Conservation (phyloP, 2,329 filamentous ascomycete species). For the Septoria linicola region DNA sequence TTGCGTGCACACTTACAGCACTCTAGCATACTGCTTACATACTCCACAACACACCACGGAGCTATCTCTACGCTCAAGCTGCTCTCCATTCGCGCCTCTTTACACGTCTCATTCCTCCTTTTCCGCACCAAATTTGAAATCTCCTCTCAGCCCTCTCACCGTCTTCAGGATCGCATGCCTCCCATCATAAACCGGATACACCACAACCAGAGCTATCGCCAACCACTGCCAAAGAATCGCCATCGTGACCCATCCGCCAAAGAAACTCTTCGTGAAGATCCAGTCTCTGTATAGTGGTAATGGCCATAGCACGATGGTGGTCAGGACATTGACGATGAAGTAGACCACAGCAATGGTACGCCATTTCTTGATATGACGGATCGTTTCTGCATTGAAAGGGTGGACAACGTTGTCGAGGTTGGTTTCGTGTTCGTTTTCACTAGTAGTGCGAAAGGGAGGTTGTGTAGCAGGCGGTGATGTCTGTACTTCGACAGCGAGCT, state of each 20-base stretch:
- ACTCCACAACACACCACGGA: too few relatives aligned
- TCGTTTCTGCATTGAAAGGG: conserved; percentile 42
- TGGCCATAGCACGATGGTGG: conserved; percentile 52
- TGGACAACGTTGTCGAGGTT: conserved; percentile 41
- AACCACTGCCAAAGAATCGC: conserved; percentile 52
- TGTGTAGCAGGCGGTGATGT: not conserved
- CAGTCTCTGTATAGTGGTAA: conserved; percentile 53
- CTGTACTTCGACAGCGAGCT: not conserved
- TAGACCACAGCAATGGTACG: conserved; percentile 40
- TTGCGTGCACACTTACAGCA: too few relatives aligned
- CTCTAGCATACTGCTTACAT: too few relatives aligned
- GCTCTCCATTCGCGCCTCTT: too few relatives aligned
- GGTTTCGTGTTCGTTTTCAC: too few relatives aligned
- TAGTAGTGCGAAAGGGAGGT: too few relatives aligned
- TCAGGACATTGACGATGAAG: conserved; percentile 46
- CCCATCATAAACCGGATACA: conserved; percentile 53
- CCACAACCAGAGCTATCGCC: conserved; percentile 48
- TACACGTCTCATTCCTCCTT: too few relatives aligned
- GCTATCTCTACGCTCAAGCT: too few relatives aligned
- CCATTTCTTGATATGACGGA: conserved; percentile 30
- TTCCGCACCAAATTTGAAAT: too few relatives aligned
- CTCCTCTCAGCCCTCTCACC: conserved; percentile 27
- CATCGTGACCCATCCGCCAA: conserved; percentile 47
- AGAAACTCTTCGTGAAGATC: conserved; percentile 50
- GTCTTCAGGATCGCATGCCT: conserved; percentile 42